These are phyloP conservation scores for Dipteronia sinensis DNA, from an alignment of 345 rosid species.

Conservation along the genomic window DNA sequence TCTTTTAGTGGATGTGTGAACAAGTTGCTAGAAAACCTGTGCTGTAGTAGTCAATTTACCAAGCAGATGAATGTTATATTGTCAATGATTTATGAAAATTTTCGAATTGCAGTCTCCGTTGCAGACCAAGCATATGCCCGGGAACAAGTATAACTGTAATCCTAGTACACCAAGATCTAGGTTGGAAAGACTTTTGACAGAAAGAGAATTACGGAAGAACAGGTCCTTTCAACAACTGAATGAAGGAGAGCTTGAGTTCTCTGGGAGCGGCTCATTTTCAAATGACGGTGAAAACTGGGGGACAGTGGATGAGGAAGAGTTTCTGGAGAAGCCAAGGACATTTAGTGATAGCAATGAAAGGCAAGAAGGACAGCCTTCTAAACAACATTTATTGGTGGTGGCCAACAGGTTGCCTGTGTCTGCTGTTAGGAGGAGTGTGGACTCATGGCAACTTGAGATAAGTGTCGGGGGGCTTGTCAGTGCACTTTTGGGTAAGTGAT, in stretches of 20 bases:
- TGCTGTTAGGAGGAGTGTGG: conserved; percentile 47
- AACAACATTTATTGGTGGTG: conserved; percentile 57
- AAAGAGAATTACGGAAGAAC: conserved; percentile 53
- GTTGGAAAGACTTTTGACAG: conserved; percentile 53
- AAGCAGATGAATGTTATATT: neutral
- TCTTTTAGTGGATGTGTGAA: neutral
- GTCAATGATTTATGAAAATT: neutral
- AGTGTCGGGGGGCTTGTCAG: conserved; percentile 60
- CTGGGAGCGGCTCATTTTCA: conserved; percentile 21
- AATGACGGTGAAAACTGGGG: conserved; percentile 29
- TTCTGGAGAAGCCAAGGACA: conserved; percentile 10
- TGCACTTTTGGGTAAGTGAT: conserved; percentile 55
- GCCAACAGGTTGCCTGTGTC: conserved; percentile 65
- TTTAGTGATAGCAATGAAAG: conserved; percentile 29
- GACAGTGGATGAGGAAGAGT: conserved; percentile 32
- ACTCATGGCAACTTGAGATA: conserved; percentile 56
- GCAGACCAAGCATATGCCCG: conserved; percentile 36
- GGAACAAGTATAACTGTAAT: conserved; percentile 37
- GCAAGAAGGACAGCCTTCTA: conserved; percentile 35
- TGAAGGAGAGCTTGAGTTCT: conserved; percentile 38
- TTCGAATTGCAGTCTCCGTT: conserved; percentile 33
- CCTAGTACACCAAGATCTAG: conserved; percentile 50
- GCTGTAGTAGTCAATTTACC: neutral
- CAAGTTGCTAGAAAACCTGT: neutral
- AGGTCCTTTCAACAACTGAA: conserved; percentile 18